These are phyloP conservation scores for Yarrowia divulgata DNA, from an alignment of 805 yeast genomes.

Conservation along the genomic window DNA sequence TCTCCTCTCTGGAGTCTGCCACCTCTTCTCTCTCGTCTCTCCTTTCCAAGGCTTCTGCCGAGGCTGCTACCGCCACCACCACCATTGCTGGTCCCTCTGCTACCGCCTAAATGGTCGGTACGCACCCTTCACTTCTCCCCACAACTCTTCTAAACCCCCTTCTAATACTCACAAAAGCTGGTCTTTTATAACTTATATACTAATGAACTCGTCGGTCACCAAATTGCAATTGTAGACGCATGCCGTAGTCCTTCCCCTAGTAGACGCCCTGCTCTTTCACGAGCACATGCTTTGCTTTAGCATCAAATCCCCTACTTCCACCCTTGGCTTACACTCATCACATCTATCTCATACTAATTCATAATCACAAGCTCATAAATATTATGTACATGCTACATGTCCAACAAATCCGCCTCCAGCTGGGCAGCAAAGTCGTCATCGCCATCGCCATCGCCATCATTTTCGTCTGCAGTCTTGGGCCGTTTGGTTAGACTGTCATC, in stretches of 20 bases:
- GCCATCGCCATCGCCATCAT: slow-evolving; percentile 36
- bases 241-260: no score
- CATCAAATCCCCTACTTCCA: no score
- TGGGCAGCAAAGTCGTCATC: slow-evolving; percentile 46
- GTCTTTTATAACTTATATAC: slow-evolving; percentile 36
- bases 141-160: slow-evolving; percentile 21
- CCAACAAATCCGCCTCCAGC: slow-evolving; percentile 35
- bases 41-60: slow-evolving; percentile 14
- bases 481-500: slow-evolving; percentile 39
- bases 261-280: no score
- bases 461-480: slow-evolving; percentile 38
- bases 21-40: slow-evolving; percentile 25
- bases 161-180: slow-evolving; percentile 14
- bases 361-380: slow-evolving; percentile 16
- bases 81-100: slow-evolving; percentile 30
- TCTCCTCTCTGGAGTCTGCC: slow-evolving; percentile 37
- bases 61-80: slow-evolving; percentile 37
- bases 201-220: slow-evolving; percentile 29
- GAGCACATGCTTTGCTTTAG: no score
- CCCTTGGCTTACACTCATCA: background rate
- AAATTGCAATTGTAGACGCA: background rate
- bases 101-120: slow-evolving; percentile 26
- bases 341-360: background rate
- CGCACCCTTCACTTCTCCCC: background rate
- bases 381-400: slow-evolving; percentile 36